Conservation (phyloP, 2,329 filamentous ascomycete species). For the Rhexocercosporidium sp. region DNA sequence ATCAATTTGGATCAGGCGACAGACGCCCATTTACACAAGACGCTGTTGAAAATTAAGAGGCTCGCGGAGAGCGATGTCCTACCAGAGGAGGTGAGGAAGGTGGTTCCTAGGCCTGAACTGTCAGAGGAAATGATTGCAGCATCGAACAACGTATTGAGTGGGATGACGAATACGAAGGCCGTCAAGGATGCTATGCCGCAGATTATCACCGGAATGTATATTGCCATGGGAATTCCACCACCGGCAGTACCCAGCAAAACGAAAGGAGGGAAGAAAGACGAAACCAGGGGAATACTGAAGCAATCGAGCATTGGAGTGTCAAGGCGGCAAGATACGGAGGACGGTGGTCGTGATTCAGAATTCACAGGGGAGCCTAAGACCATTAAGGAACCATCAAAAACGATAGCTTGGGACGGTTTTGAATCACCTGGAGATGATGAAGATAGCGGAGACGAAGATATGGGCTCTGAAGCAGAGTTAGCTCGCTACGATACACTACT, state of each 20-base stretch:
- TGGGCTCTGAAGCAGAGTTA: slow-evolving; percentile 36
- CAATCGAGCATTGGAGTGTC: slow-evolving; percentile 8
- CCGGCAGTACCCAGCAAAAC: slow-evolving; percentile 22
- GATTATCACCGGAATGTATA: slow-evolving; percentile 40
- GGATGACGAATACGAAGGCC: slow-evolving; percentile 57
- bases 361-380: neutral
- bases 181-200: slow-evolving; percentile 55
- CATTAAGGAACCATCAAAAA: neutral
- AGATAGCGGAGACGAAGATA: slow-evolving; percentile 28
- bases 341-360: slow-evolving; percentile 16
- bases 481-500: slow-evolving; percentile 39
- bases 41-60: slow-evolving; percentile 55
- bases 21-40: slow-evolving; percentile 54
- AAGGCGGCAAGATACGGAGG: slow-evolving; percentile 16
- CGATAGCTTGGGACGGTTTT: slow-evolving; percentile 29
- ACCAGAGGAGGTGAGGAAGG: slow-evolving; percentile 44
- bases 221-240: slow-evolving; percentile 38
- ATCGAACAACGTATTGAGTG: slow-evolving; percentile 56
- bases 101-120: slow-evolving; percentile 39
- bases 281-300: slow-evolving; percentile 25
- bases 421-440: slow-evolving; percentile 21
- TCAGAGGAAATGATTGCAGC: slow-evolving; percentile 41
- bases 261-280: slow-evolving; percentile 30
- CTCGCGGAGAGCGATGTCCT: slow-evolving; percentile 52
- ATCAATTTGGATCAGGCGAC: slow-evolving; percentile 53